Evolutionary conservation across 257 asterid species (phyloP).

Genomic region (Nicotiana tomentosiformis): DNA sequence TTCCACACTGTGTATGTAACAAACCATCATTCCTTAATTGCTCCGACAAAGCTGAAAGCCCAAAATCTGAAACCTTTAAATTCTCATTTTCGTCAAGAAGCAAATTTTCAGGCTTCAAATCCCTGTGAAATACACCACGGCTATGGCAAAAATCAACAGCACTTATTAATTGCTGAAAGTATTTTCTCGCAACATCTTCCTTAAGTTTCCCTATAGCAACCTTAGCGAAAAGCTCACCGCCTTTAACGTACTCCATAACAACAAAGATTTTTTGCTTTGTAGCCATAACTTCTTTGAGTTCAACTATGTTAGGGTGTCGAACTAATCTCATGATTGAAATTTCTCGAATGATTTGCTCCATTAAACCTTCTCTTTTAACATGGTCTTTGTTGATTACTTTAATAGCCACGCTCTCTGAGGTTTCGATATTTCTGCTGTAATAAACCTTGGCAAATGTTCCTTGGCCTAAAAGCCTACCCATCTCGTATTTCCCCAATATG

Average conservation of each 20-base stretch:
- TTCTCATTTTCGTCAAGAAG: conserved; percentile 64
- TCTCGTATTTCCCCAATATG: conserved; percentile 71
- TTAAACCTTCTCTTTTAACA: conserved; percentile 44
- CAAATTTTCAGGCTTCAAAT: conserved; percentile 72
- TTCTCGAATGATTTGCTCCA: conserved; percentile 69
- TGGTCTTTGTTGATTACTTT: conserved; percentile 65
- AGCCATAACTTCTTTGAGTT: conserved; percentile 72
- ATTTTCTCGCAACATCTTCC: conserved; percentile 53
- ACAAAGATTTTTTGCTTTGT: conserved; percentile 65
- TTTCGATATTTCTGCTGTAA: conserved; percentile 42
- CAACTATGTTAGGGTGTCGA: conserved; percentile 77
- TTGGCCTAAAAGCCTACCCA: conserved; percentile 66
- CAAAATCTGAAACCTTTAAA: conserved; percentile 72
- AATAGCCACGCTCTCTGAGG: conserved; percentile 66
- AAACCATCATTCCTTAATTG: conserved; percentile 56
- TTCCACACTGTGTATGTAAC: conserved; percentile 77
- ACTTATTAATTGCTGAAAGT: conserved; percentile 70
- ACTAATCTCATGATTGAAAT: conserved; percentile 70
- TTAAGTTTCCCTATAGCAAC: conserved; percentile 45
- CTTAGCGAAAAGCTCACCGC: conserved; percentile 76
- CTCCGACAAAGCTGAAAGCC: conserved; percentile 73
- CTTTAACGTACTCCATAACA: conserved; percentile 67
- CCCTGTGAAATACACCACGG: conserved; percentile 80
- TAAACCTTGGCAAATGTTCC: conserved; percentile 86
- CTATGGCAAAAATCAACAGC: conserved; percentile 83